A percentile compares a stretch with the other conserved stretches of the same genome.
These are phyloP conservation scores for Silene coronaria DNA, from an alignment of 179 eudicot species.

Conservation along the genomic window DNA sequence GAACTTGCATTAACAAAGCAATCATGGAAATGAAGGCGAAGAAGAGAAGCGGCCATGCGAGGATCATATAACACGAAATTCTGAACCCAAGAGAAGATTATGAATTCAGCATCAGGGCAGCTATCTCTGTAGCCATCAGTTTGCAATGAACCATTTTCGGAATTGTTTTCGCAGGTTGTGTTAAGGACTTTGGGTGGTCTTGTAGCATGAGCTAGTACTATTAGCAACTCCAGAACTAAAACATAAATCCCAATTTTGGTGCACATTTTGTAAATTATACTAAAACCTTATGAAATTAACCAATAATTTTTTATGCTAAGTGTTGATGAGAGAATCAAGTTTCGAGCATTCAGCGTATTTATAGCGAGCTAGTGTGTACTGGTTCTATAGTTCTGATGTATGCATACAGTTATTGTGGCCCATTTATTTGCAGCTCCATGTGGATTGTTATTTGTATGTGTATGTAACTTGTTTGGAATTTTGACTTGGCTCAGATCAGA, in stretches of 20 bases:
- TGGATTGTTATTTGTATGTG: not conserved
- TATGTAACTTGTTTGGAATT: not conserved
- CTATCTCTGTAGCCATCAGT: constrained; percentile 39
- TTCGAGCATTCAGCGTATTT: not conserved
- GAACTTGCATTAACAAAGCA: constrained; percentile 73
- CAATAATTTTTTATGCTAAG: not conserved
- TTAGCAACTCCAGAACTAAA: constrained; percentile 14
- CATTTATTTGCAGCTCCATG: no score
- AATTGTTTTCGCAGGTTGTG: constrained; percentile 27
- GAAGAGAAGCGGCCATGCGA: constrained; percentile 78
- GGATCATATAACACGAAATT: constrained; percentile 56
- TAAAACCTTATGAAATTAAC: no score
- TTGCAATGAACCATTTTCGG: constrained; percentile 27
- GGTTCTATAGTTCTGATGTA: not conserved
- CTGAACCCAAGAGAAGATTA: constrained; percentile 56
- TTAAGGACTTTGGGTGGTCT: constrained; percentile 21
- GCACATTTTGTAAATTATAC: not conserved
- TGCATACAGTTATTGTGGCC: no score
- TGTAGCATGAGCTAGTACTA: constrained; percentile 14
- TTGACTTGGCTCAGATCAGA: no score
- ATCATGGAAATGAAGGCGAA: constrained; percentile 82
- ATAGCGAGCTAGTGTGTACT: constrained; percentile 13
- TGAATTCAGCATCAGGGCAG: constrained; percentile 63
- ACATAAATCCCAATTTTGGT: not conserved
- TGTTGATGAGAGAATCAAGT: not conserved